A percentile compares a stretch with the other conserved stretches of the same genome.
phyloP scores from a whole-genome alignment of 495 filamentous ascomycete species.

The Neurospora sp. region DNA sequence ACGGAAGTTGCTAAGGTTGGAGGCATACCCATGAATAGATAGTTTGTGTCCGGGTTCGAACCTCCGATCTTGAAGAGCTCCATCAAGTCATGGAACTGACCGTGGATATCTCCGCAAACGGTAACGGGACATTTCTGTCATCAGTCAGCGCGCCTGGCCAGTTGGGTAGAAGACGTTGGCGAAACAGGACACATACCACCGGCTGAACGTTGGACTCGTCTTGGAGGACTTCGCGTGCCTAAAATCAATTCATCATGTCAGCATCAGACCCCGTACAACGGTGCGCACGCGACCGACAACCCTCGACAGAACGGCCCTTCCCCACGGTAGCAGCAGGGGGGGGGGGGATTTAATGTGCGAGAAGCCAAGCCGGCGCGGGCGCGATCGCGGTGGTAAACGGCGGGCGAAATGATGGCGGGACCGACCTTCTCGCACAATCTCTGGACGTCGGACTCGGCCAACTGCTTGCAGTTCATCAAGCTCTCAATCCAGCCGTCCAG shows the following conservation, averaged over 20 bases:
- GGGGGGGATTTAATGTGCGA: background rate
- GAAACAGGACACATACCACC: slow-evolving; percentile 58
- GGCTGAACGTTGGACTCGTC: slow-evolving; percentile 98
- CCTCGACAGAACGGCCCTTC: background rate
- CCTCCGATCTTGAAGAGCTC: slow-evolving; percentile 90
- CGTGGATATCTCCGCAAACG: slow-evolving; percentile 89
- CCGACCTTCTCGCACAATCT: slow-evolving; percentile 91
- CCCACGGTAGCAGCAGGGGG: background rate
- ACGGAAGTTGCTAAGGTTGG: background rate
- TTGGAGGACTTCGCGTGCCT: slow-evolving; percentile 94
- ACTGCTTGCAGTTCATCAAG: slow-evolving; percentile 97
- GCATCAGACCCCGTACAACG: background rate
- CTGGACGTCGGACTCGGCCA: slow-evolving; percentile 89
- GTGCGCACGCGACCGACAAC: slow-evolving; percentile 11
- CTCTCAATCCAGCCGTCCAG: slow-evolving; percentile 97
- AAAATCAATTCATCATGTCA: slow-evolving; percentile 4
- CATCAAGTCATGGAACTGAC: slow-evolving; percentile 92
- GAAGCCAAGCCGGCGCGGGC: background rate
- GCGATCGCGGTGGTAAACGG: background rate
- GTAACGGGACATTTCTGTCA: slow-evolving; percentile 85
- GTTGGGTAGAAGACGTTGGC: background rate
- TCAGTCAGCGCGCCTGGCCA: slow-evolving; percentile 1
- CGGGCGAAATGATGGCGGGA: background rate
- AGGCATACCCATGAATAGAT: slow-evolving; percentile 81
- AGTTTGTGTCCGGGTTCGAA: slow-evolving; percentile 87